Evolutionary conservation across 1,284 basidiomycete species (phyloP), one percentile per base, ranked within the genome.

Genomic region (Tylopilus sp.): DNA sequence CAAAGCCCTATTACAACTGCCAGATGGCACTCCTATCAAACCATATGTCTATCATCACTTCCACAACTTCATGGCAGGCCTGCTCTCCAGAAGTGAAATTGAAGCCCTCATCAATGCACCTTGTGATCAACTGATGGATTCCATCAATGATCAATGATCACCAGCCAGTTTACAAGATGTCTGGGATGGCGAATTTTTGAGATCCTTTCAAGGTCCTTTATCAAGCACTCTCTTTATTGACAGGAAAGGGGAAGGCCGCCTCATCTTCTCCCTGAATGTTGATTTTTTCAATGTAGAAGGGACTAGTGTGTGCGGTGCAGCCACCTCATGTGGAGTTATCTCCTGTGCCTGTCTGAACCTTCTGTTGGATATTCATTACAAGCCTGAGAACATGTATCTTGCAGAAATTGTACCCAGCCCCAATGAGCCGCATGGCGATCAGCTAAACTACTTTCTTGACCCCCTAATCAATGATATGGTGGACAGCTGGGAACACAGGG

Each of bases 321-420:
- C 16, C 4, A 64, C 52, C 0, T 69, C 63, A 4, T 60, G 32
- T 8, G 60, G 62, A 1, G 57, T 66, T 8, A 62, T 69, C 15
- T 69, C 57, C 0, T 54, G 32, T 19, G 53, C 58, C n/a, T 69
- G 65, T 16, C 64, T 77, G 6, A 80, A 79, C 47, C 70, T 81
- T 19, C 78, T 79, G 1, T 57, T 53, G 3, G 58, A 73, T 32
- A 53, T 78, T 0, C 58, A 68, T 1, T 77, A 79, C 59, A 70
- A 71, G 2, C 69, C 69, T 0, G 73, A 81, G 56, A 77, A 81
- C 56, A 71, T 81, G 63, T 79, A 72, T 53, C 59, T 79, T 1
- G 73, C 64, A 1, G 75, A 77, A 0, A 68, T 80, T 13, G 73
- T 80, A 4, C 72, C 76, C 22, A 74, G 79, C 0, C 68, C 64